These are phyloP conservation scores for Xenoacremonium recifei DNA, from an alignment of 2,329 filamentous ascomycete genomes.

Conservation along the genomic window DNA sequence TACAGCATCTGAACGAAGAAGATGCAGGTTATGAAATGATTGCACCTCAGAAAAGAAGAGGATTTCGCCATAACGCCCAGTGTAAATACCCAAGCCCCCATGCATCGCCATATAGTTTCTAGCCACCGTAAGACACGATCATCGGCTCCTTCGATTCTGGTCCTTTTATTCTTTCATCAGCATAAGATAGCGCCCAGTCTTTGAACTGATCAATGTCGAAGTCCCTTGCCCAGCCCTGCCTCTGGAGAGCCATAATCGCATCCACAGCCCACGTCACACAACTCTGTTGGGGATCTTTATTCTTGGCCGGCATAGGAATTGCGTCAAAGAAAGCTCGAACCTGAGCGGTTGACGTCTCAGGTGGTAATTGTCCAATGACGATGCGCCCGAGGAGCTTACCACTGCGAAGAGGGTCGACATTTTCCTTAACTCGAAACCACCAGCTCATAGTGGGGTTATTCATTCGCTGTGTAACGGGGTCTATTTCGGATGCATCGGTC, in stretches of 20 bases:
- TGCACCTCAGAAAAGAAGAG: no score
- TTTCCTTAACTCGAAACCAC: conserved; percentile 22
- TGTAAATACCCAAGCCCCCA: no score
- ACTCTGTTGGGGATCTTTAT: conserved; percentile 32
- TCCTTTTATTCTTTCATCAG: conserved; percentile 25
- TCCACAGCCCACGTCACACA: conserved; percentile 32
- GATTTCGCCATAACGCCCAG: no score
- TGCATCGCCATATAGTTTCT: conserved; percentile 7
- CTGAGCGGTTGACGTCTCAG: conserved; percentile 12
- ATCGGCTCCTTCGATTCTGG: conserved; percentile 11
- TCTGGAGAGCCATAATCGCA: conserved; percentile 26
- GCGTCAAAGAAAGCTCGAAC: conserved; percentile 19
- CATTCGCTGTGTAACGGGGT: conserved; percentile 29
- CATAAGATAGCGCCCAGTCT: conserved; percentile 26
- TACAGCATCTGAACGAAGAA: no score
- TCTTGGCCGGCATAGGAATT: conserved; percentile 28
- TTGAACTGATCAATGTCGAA: conserved; percentile 29
- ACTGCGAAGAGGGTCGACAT: conserved; percentile 14
- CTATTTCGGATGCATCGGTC: conserved; percentile 29
- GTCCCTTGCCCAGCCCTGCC: conserved; percentile 18
- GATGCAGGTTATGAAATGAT: no score
- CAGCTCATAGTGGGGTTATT: conserved; percentile 32
- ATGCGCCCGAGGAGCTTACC: conserved; percentile 27
- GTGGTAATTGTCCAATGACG: conserved; percentile 24
- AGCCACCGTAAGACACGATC: conserved; percentile 6